These are phyloP conservation scores for Gossypium aridum DNA, from an alignment of 441 rosid species.

Conservation along the genomic window DNA sequence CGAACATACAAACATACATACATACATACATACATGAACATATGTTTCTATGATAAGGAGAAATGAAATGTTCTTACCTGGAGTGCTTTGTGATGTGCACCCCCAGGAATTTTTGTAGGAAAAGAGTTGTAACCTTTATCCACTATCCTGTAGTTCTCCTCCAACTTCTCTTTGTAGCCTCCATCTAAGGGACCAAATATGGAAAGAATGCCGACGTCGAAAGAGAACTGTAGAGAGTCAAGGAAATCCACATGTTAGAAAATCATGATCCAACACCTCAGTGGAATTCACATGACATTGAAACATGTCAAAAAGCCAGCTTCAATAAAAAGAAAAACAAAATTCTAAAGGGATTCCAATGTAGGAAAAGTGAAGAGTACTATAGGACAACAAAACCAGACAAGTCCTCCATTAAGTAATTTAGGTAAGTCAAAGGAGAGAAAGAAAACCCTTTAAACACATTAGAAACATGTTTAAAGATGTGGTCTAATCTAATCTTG, in stretches of 20 bases:
- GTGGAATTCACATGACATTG: not conserved
- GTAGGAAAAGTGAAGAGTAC: not conserved
- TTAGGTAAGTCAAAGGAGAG: not conserved
- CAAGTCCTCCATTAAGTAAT: not conserved
- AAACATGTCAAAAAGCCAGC: no score
- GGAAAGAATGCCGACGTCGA: conserved; percentile 71
- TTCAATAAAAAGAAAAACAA: not conserved
- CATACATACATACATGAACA: not conserved
- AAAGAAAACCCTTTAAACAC: not conserved
- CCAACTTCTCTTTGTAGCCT: conserved; percentile 43
- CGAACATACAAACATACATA: no score
- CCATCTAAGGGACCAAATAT: conserved; percentile 60
- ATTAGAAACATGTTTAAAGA: conserved; percentile 9
- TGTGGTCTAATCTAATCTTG: not conserved
- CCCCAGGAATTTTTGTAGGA: conserved; percentile 68
- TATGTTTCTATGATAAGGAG: not conserved
- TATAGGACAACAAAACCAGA: not conserved
- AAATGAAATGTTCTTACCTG: conserved; percentile 33
- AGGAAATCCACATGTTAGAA: conserved; percentile 8
- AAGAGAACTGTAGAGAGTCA: conserved; percentile 51
- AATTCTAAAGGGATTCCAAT: not conserved
- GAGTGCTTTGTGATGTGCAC: conserved; percentile 67
- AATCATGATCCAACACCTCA: conserved; percentile 2
- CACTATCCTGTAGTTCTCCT: conserved; percentile 53
- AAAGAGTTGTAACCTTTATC: conserved; percentile 89